Evolutionary conservation across 768 basidiomycete species (phyloP).

Genomic region (Naganishia vishniacii): DNA sequence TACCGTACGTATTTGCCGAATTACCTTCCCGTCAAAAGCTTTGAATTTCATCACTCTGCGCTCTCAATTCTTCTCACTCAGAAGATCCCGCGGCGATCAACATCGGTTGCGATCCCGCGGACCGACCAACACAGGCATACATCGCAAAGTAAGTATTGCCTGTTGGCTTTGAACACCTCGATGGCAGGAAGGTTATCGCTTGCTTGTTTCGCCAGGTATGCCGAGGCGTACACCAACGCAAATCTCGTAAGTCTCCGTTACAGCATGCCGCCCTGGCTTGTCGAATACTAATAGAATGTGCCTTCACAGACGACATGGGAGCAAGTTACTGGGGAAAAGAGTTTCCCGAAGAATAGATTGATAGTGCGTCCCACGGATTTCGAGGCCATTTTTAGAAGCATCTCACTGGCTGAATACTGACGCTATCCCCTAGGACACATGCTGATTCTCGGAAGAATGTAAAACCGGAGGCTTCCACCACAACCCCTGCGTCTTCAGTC

Average conservation of each 20-base stretch:
- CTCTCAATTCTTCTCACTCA: background rate
- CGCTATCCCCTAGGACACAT: too few relatives aligned
- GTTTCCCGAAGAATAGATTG: conserved; percentile 27
- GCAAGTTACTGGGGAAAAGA: conserved; percentile 21
- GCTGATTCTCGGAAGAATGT: too few relatives aligned
- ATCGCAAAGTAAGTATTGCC: conserved; percentile 34
- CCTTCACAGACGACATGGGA: conserved; percentile 25
- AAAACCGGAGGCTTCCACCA: too few relatives aligned
- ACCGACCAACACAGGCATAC: conserved; percentile 74
- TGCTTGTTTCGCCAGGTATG: conserved; percentile 48
- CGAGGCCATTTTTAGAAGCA: too few relatives aligned
- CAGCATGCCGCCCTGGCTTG: background rate
- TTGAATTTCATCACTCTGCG: background rate
- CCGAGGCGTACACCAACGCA: conserved; percentile 48
- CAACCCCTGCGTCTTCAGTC: too few relatives aligned
- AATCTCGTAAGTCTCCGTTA: conserved; percentile 39
- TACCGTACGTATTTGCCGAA: conserved; percentile 46
- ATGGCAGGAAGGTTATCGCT: background rate
- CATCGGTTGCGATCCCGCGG: conserved; percentile 74
- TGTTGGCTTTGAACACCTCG: too few relatives aligned
- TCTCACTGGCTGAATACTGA: too few relatives aligned
- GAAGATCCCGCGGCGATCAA: conserved; percentile 52
- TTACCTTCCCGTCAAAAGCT: background rate
- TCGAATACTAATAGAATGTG: background rate
- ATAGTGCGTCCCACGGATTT: conserved; percentile 21